phyloP scores from a whole-genome alignment of 179 eudicot genomes.

The Camellia oleifera region DNA sequence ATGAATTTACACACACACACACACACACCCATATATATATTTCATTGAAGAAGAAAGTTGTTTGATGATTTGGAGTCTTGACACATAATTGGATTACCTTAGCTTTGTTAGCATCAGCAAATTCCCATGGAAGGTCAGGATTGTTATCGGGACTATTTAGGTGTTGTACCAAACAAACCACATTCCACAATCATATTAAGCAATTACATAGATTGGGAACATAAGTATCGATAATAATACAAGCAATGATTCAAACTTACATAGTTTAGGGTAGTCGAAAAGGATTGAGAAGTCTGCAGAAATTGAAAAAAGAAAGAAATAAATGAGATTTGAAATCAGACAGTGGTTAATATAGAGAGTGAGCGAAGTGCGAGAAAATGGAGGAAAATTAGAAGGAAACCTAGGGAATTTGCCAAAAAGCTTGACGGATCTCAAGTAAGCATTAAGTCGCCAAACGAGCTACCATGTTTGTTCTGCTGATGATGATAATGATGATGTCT shows the following conservation, averaged over 20 bases:
- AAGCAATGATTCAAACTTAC: constrained; percentile 43
- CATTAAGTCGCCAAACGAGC: constrained; percentile 68
- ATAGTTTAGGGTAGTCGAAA: constrained; percentile 88
- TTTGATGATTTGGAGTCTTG: not conserved
- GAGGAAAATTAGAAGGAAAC: constrained; percentile 18
- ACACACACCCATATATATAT: too few species aligned
- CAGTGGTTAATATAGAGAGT: not conserved
- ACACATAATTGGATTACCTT: constrained; percentile 42
- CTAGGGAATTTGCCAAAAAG: constrained; percentile 50
- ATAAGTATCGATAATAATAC: not conserved
- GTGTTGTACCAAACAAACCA: constrained; percentile 41
- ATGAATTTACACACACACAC: too few species aligned
- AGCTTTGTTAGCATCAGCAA: constrained; percentile 50
- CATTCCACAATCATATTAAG: constrained; percentile 4
- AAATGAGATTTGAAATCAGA: constrained; percentile 11
- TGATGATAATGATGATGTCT: not conserved
- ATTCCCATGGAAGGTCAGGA: constrained; percentile 78
- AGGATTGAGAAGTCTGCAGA: constrained; percentile 65
- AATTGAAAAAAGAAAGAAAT: not conserved
- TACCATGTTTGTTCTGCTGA: constrained; percentile 43
- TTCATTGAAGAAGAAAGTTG: not conserved
- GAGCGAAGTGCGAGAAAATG: not conserved
- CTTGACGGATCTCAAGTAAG: constrained; percentile 71
- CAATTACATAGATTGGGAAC: not conserved
- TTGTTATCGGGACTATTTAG: constrained; percentile 86